Conservation (phyloP, 495 filamentous ascomycete species). For the Aspergillus cavernicola region DNA sequence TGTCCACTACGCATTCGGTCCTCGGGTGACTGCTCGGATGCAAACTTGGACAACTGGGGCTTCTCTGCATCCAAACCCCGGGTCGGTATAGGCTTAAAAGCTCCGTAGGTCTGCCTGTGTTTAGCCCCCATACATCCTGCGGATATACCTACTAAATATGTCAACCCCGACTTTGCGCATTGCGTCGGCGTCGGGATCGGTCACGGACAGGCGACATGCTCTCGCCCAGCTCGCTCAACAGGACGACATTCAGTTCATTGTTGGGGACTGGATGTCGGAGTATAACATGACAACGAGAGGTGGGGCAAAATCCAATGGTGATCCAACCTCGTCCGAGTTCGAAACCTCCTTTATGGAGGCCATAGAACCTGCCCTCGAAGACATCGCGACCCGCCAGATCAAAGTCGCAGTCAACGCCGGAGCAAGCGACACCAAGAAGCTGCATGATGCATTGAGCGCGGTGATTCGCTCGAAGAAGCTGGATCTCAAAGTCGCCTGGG, state of each 20-base stretch:
- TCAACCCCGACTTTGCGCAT: neutral
- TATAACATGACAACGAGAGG: slow-evolving; percentile 34
- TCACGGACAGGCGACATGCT: slow-evolving; percentile 39
- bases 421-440: slow-evolving; percentile 32
- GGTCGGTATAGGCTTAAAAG: neutral
- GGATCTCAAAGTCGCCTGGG: slow-evolving; percentile 26
- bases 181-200: slow-evolving; percentile 30
- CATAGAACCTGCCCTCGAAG: slow-evolving; percentile 36
- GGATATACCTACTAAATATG: neutral
- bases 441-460: slow-evolving; percentile 28
- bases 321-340: slow-evolving; percentile 20
- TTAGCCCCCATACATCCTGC: no score
- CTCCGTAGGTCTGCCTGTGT: no score
- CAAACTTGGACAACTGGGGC: no score
- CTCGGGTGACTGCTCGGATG: neutral
- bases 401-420: slow-evolving; percentile 49
- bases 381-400: slow-evolving; percentile 38
- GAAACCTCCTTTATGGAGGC: slow-evolving; percentile 42
- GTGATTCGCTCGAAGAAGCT: slow-evolving; percentile 26
- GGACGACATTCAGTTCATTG: slow-evolving; percentile 42
- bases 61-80: no score
- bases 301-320: slow-evolving; percentile 18
- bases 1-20: neutral
- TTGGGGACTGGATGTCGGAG: slow-evolving; percentile 46
- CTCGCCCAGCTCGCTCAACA: slow-evolving; percentile 34